Evolutionary conservation across 1,284 basidiomycete genomes (phyloP).

Genomic region (Ceratobasidium sp.): DNA sequence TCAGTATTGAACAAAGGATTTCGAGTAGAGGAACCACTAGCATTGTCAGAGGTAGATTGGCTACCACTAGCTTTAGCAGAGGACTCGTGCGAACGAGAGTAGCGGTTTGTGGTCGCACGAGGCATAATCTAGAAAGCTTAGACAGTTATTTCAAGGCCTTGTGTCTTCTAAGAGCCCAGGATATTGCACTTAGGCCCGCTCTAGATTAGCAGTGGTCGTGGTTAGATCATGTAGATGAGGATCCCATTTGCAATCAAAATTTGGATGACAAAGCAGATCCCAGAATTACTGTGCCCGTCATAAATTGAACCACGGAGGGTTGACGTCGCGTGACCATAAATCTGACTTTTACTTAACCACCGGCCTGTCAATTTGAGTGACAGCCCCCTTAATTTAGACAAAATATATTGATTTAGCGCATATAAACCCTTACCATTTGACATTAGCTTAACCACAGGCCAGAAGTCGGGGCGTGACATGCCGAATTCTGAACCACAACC

Average conservation of each 20-base stretch:
- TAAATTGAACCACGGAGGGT: no score
- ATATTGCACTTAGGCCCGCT: not conserved
- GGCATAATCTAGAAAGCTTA: conserved; percentile 73
- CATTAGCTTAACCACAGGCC: no score
- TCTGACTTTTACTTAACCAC: no score
- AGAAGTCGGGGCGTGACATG: no score
- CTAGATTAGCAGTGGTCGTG: not conserved
- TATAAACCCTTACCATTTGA: no score
- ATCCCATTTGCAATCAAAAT: conserved; percentile 19
- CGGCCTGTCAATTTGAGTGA: no score
- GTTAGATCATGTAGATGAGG: not conserved
- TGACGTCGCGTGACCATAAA: no score
- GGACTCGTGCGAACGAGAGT: conserved; percentile 80
- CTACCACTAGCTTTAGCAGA: conserved; percentile 69
- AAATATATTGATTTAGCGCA: no score
- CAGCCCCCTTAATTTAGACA: no score
- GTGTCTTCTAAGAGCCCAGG: not conserved
- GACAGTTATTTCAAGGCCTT: no score
- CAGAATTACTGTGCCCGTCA: no score
- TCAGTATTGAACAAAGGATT: conserved; percentile 95
- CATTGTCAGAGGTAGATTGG: conserved; percentile 49
- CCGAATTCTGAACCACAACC: no score
- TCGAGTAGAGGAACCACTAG: conserved; percentile 51
- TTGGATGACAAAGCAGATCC: conserved; percentile 28
- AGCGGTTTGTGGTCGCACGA: conserved; percentile 87